Base-by-base conservation (phyloP, 2,329 filamentous ascomycete species). In the Penicillium sp. region DNA sequence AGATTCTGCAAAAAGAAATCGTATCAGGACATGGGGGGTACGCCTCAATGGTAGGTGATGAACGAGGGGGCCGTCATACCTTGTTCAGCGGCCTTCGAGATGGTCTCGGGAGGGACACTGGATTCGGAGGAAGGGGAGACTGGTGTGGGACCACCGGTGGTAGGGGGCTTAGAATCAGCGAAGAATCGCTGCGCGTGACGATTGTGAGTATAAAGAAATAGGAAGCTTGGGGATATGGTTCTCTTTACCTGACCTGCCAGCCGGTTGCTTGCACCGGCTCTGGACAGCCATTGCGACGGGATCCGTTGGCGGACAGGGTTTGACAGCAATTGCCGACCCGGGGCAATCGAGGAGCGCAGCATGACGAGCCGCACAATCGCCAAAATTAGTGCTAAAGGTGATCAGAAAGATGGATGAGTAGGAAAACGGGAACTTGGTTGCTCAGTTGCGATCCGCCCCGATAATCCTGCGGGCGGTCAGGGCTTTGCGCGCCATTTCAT, bases 291-390 rank as follows among this genome's bases (percentile, higher is more conserved):
- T 75, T 75, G 73, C 48, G 68, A 57, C 22, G 61, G 59, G 43
- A 61, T 58, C 49, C 63, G 62, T 56, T 66, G 64, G 55, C 64
- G 68, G 64, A 64, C 61, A 50, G 68, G 60, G 55, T 64, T 64
- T 51, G 66, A 63, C 64, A 71, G 63, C 57, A 71, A 57, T 59
- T 67, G 67, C 57, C 71, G 75, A 64, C 73, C 67, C 57, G 74
- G 68, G 57, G 67, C 64, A 68, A 78, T 69, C 63, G 75, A 76
- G 62, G 72, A 73, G 69, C 76, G 76, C 75, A 79, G 74, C 77
- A 79, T 79, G 61, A 64, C 73, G 71, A 66, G 73, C 75, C 69
- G 69, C 68, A 67, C 66, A 63, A 62, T 64, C 61, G 59, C 59
- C 61, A 59, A 59, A 52, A 52, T 57, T 53, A 55, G 56, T 58